Conservation (phyloP, 345 rosid genomes). For the Brassica carinata region DNA sequence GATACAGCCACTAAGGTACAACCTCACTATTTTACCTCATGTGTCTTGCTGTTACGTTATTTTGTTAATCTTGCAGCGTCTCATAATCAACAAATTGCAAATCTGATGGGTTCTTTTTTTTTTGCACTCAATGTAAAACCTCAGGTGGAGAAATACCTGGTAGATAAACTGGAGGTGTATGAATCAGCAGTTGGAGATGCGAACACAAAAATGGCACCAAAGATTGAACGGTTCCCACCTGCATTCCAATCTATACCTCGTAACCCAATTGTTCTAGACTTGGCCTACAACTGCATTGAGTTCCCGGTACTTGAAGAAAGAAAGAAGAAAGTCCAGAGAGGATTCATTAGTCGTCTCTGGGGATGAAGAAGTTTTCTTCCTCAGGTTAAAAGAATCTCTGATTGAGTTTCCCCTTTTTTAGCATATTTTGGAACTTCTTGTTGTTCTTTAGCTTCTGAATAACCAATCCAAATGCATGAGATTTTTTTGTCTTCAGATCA, state of each 20-base stretch:
- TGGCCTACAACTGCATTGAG: constrained; percentile 62
- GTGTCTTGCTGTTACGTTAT: not conserved
- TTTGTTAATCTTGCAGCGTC: not conserved
- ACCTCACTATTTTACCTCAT: not conserved
- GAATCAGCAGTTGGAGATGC: constrained; percentile 81
- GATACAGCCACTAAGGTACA: constrained; percentile 69
- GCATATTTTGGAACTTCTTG: not conserved
- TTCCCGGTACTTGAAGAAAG: constrained; percentile 86
- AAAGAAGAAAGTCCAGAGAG: constrained; percentile 79
- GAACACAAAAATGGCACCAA: constrained; percentile 57
- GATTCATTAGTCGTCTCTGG: constrained; percentile 77
- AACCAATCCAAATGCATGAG: not conserved
- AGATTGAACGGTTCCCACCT: constrained; percentile 88
- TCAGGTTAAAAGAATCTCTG: constrained; percentile 18
- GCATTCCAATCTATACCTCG: constrained; percentile 67
- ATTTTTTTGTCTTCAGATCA: not conserved
- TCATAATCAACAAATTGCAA: not conserved
- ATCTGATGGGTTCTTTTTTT: not conserved
- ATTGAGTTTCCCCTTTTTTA: not conserved
- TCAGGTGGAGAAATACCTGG: constrained; percentile 70
- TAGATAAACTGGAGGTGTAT: constrained; percentile 77
- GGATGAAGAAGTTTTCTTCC: constrained; percentile 42
- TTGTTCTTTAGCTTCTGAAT: constrained; percentile 10
- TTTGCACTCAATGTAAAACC: constrained; percentile 13
- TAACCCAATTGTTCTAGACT: constrained; percentile 85